Base-by-base conservation (phyloP, 352 stramenopile species). In the Thraustotheca clavata region DNA sequence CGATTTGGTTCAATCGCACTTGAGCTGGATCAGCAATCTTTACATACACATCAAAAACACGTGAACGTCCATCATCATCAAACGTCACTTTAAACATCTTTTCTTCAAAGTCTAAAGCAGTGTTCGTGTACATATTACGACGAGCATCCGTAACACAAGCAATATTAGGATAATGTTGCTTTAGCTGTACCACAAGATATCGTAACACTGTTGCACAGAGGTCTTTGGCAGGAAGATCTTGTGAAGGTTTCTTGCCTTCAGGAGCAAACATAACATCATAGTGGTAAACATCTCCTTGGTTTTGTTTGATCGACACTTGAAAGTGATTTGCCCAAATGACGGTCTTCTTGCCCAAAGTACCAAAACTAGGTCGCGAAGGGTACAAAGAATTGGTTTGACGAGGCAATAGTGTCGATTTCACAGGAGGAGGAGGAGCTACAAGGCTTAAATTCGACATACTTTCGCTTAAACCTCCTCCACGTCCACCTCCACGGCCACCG, bases 241-340 rank as follows among this genome's bases (percentile, higher is more conserved):
- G 76, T 24, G 69, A 61, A 35, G 77, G 81, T 22, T 62, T 73
- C 5, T 59, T 54, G 0, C 71, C 76, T 27, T 52, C 47, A 54
- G 82, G 69, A 0, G 67, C 70, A 61, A 91, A 81, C 46, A 75
- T 52, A 1, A 86, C 79, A 57, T 91, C 82, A 63, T 91, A 91
- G 73, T 91, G 82, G 52, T 75, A 91, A 4, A 87, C 60, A 43
- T 89, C 80, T 2, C 72, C 77, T 0, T 65, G 57, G 26, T 71
- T 49, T 14, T 71, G 66, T 9, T 72, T 79, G 38, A 85, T 71
- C 31, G 71, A 75, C 12, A 91, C 79, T 18, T 69, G 70, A 49
- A 88, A 91, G 39, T 89, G 79, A 46, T 91, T 91, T 7, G 78
- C 82, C 38, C 75, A 62, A 0, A 89, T 18, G 49, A 68, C 82